Base-by-base conservation (phyloP, 148 eudicot species). In the Gaultheria prostrata region DNA sequence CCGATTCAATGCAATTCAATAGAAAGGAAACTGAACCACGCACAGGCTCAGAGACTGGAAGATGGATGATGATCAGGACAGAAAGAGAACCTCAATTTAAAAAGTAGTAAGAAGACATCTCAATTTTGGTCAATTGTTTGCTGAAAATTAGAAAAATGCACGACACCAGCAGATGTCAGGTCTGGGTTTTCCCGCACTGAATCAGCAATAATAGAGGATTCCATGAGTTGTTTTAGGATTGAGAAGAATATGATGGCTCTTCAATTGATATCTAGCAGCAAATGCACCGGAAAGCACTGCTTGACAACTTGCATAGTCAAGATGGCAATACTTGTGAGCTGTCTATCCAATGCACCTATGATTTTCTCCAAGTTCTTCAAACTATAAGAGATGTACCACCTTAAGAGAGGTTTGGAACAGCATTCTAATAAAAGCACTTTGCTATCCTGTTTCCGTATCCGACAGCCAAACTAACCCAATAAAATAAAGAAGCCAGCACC, bases 401-500 rank as follows among this genome's bases (percentile, higher is more conserved):
- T 32, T 71, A 71, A 71, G 76, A 71, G 46, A 71, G 76, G 76
- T 74, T 74, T 43, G 26, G 46, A 39, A 74, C 51, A 74, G 15
- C 46, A 3, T 39, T 74, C 51, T 8, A 74, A 74, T 21, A 51
- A 74, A 74, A 71, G 49, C 51, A 74, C 51, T 43, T 14, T 21
- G 53, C 77, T 43, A 39, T 74, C 53, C 28, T 43, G 50, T 43
- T 39, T 21, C 77, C 21, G 43, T 74, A 74, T 74, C 21, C 30
- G 45, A 43, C 49, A 74, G 77, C 77, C 24, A 74, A 74, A 10
- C 53, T 46, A 43, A 74, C 51, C 49, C 15, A 43, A 73, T 21
- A 74, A 39, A 74, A n/a, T 7, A 26, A 65, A 65, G 28, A 28
- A 43, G 51, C 49, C 45, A 74, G 14, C 48, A 21, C 77, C 77